phyloP scores from a whole-genome alignment of 768 basidiomycete genomes.

The Obba rivulosa region DNA sequence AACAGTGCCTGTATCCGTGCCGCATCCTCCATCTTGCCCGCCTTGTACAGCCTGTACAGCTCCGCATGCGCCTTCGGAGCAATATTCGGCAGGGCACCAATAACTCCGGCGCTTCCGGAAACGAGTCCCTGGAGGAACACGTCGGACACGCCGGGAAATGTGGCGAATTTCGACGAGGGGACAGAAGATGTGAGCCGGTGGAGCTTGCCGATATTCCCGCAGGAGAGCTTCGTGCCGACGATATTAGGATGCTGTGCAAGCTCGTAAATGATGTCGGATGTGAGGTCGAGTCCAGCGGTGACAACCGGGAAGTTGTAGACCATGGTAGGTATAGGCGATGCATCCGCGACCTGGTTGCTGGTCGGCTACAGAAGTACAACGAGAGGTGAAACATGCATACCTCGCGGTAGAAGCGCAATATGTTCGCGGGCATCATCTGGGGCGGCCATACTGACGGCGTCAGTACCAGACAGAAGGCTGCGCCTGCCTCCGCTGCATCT shows the following conservation, averaged over 20 bases:
- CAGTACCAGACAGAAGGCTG: slow-evolving; percentile 68
- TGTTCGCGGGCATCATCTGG: slow-evolving; percentile 59
- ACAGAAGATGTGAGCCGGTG: slow-evolving; percentile 64
- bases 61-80: slow-evolving; percentile 50
- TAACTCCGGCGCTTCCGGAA: slow-evolving; percentile 37
- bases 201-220: slow-evolving; percentile 81
- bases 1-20: slow-evolving; percentile 55
- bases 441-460: slow-evolving; percentile 70
- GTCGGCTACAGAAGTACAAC: neutral
- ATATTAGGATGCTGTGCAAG: slow-evolving; percentile 79
- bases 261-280: slow-evolving; percentile 67
- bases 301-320: slow-evolving; percentile 86
- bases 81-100: slow-evolving; percentile 35
- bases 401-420: slow-evolving; percentile 61
- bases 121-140: slow-evolving; percentile 46
- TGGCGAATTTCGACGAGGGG: slow-evolving; percentile 49
- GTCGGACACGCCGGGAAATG: slow-evolving; percentile 75
- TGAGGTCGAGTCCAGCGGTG: slow-evolving; percentile 78
- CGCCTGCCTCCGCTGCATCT: slow-evolving; percentile 80
- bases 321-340: slow-evolving; percentile 65
- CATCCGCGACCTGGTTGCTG: slow-evolving; percentile 55
- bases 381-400: slow-evolving; percentile 16
- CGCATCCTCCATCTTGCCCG: slow-evolving; percentile 53
- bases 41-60: slow-evolving; percentile 43
- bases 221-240: slow-evolving; percentile 81